Conservation (phyloP, 495 filamentous ascomycete genomes). For the Talaromyces nanjingensis region DNA sequence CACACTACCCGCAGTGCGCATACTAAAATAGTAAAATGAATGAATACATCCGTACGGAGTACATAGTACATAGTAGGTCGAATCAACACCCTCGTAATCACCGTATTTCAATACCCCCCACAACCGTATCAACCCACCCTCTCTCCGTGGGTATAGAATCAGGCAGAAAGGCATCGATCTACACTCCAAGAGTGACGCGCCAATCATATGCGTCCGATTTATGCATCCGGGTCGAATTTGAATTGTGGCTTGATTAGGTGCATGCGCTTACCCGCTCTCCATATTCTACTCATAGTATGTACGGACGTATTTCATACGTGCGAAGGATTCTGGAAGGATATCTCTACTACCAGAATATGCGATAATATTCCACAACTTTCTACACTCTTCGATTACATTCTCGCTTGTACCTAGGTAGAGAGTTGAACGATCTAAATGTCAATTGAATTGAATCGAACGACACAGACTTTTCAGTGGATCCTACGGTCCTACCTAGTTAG, state of each 20-base stretch:
- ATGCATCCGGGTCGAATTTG: not conserved
- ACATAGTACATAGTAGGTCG: no score
- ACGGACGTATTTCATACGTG: not conserved
- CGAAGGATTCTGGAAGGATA: not conserved
- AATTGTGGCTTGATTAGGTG: not conserved
- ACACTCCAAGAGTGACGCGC: not conserved
- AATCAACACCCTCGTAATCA: not conserved
- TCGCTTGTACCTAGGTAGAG: no score
- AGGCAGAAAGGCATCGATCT: not conserved
- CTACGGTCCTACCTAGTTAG: no score
- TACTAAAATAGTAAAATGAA: not conserved
- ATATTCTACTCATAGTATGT: not conserved
- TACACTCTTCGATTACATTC: no score
- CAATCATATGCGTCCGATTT: not conserved
- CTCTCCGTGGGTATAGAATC: not conserved
- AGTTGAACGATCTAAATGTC: no score
- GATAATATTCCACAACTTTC: no score
- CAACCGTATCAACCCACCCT: not conserved
- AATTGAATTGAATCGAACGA: no score
- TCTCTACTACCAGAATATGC: no score
- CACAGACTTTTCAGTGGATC: not conserved
- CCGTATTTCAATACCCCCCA: not conserved
- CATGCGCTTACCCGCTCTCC: not conserved
- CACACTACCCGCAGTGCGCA: not conserved
- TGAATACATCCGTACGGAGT: no score